Conservation (phyloP, 148 eudicot species). For the Agrostemma githago region DNA sequence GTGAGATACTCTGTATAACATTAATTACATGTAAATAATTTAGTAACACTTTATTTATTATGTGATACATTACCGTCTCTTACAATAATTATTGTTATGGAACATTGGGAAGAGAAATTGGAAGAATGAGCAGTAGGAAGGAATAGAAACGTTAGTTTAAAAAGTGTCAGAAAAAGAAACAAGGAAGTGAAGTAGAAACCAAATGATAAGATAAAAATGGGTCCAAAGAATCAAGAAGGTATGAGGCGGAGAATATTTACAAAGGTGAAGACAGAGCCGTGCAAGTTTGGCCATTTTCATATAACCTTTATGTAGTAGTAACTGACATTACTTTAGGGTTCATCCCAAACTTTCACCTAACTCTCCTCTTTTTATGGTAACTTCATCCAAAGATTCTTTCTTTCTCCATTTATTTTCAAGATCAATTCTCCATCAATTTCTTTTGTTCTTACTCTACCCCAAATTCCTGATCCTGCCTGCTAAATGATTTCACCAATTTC, state of each 20-base stretch:
- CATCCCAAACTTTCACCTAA: constrained; percentile 27
- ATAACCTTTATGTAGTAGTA: constrained; percentile 20
- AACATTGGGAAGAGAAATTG: no score
- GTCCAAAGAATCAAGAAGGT: constrained; percentile 20
- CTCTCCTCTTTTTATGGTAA: constrained; percentile 19
- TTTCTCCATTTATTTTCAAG: constrained; percentile 26
- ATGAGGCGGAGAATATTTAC: constrained; percentile 13
- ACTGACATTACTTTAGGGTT: constrained; percentile 35
- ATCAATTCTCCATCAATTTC: neutral
- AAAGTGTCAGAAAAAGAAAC: constrained; percentile 2
- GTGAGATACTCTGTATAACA: no score
- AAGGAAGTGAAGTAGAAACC: constrained; percentile 11
- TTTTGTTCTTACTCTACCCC: neutral
- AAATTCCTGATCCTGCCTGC: neutral
- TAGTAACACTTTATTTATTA: no score
- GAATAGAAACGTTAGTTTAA: neutral
- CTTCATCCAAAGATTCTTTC: constrained; percentile 14
- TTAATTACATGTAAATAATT: no score
- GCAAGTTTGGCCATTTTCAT: constrained; percentile 28
- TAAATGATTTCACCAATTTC: neutral
- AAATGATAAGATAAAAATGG: constrained; percentile 17
- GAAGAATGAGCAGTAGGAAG: neutral
- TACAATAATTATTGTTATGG: no score
- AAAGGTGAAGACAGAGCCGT: constrained; percentile 23
- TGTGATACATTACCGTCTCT: no score